phyloP scores from a whole-genome alignment of 495 filamentous ascomycete genomes.

The Penicilliopsis zonata region DNA sequence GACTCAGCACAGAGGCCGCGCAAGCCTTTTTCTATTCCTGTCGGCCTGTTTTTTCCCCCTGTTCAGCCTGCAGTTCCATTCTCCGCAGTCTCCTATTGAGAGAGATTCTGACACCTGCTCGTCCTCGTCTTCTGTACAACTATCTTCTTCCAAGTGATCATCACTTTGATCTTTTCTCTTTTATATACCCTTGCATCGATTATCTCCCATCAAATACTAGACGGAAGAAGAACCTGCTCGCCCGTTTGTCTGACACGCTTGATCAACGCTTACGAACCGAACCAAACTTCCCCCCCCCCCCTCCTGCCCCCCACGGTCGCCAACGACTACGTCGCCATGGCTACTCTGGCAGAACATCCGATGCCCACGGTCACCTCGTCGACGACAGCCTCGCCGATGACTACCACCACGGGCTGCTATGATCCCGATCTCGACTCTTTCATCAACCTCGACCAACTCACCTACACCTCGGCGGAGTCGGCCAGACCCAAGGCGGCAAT shows the following conservation, averaged over 20 bases:
- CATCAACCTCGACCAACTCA: constrained; percentile 37
- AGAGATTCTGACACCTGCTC: background rate
- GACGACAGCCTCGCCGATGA: constrained; percentile 11
- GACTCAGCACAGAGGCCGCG: constrained; percentile 26
- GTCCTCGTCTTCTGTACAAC: too few relatives aligned
- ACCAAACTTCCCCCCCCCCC: too few relatives aligned
- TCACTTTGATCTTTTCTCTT: too few relatives aligned
- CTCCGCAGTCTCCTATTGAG: background rate
- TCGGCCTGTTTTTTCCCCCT: constrained; percentile 6
- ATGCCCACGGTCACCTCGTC: constrained; percentile 12
- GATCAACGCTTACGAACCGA: too few relatives aligned
- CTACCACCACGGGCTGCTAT: constrained; percentile 19
- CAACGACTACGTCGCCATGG: constrained; percentile 27
- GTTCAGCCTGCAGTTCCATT: constrained; percentile 3
- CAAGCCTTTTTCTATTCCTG: constrained; percentile 24
- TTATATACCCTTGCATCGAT: too few relatives aligned
- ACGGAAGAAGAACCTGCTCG: too few relatives aligned
- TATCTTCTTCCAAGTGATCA: too few relatives aligned
- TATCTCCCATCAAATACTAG: too few relatives aligned
- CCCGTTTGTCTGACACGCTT: too few relatives aligned
- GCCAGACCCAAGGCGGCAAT: constrained; percentile 27
- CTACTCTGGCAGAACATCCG: constrained; percentile 30
- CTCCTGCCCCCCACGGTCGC: too few relatives aligned
- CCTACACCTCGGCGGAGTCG: constrained; percentile 28
- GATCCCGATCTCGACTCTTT: constrained; percentile 39